These are phyloP conservation scores for Rosa chinensis DNA, from an alignment of 306 rosid species.

Conservation along the genomic window DNA sequence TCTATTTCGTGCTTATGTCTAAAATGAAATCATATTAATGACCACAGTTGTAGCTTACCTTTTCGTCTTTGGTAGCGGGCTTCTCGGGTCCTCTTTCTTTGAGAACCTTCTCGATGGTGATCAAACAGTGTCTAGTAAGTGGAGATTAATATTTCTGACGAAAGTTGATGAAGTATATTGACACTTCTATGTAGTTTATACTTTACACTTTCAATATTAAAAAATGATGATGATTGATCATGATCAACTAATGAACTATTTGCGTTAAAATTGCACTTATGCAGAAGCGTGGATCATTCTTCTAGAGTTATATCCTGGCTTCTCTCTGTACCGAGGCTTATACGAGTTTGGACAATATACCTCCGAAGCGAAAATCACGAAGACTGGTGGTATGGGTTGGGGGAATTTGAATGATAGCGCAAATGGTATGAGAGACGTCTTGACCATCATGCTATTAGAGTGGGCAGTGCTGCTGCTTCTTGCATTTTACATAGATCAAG, in stretches of 20 bases:
- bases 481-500: conserved; percentile 69
- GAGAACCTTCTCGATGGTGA: conserved; percentile 43
- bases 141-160: conserved; percentile 2
- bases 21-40: neutral
- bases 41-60: conserved; percentile 71
- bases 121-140: conserved; percentile 62
- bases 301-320: conserved; percentile 78
- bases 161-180: neutral
- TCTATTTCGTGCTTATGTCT: neutral
- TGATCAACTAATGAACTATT: neutral
- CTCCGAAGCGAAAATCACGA: conserved; percentile 48
- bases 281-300: conserved; percentile 33
- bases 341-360: conserved; percentile 63
- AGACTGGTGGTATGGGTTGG: conserved; percentile 75
- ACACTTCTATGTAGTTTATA: neutral
- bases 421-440: conserved; percentile 69
- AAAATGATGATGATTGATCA: neutral
- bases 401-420: conserved; percentile 51
- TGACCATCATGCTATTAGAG: conserved; percentile 63
- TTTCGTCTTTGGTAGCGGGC: conserved; percentile 74
- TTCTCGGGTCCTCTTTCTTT: conserved; percentile 65
- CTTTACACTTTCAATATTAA: neutral
- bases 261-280: neutral
- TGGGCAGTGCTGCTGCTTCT: conserved; percentile 56
- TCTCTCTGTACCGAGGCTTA: conserved; percentile 72